Conservation (phyloP, 2,329 filamentous ascomycete genomes). For the Geosmithia putterillii region DNA sequence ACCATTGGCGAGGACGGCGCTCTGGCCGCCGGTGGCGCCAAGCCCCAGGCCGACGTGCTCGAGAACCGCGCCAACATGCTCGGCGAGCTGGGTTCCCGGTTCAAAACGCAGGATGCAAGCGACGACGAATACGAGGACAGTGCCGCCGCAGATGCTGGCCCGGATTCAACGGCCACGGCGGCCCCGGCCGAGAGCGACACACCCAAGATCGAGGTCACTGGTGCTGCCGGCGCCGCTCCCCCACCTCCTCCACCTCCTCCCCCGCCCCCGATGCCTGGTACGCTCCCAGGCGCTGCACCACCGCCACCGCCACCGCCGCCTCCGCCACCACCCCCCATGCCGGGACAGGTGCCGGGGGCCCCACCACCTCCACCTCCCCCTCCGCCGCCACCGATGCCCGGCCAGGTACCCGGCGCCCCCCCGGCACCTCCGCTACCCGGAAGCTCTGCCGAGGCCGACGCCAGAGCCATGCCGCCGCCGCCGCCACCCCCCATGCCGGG, state of each 20-base stretch:
- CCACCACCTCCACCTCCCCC: conserved; percentile 37
- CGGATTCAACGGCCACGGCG: no score
- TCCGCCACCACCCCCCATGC: conserved; percentile 31
- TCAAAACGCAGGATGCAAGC: conserved; percentile 60
- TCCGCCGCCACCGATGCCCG: conserved; percentile 29
- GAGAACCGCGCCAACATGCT: conserved; percentile 44
- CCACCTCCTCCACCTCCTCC: conserved; percentile 33
- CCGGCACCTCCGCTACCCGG: conserved; percentile 28
- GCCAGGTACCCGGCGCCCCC: conserved; percentile 12
- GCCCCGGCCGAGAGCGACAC: conserved; percentile 46
- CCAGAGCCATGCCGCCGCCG: conserved; percentile 11
- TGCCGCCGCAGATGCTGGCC: conserved; percentile 57
- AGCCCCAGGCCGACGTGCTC: background rate
- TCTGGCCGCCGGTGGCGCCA: no score
- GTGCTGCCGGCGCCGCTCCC: conserved; percentile 19
- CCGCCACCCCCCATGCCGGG: conserved; percentile 30
- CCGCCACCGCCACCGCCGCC: conserved; percentile 34
- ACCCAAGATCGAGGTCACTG: conserved; percentile 47
- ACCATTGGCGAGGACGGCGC: conserved; percentile 21
- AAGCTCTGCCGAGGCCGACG: conserved; percentile 1
- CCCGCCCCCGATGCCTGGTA: conserved; percentile 35
- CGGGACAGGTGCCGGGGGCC: conserved; percentile 26
- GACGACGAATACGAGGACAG: conserved; percentile 61
- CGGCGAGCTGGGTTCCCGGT: conserved; percentile 63
- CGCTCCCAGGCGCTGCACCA: conserved; percentile 22